phyloP scores from a whole-genome alignment of 257 asterid genomes.

The Thymus mandschuricus region DNA sequence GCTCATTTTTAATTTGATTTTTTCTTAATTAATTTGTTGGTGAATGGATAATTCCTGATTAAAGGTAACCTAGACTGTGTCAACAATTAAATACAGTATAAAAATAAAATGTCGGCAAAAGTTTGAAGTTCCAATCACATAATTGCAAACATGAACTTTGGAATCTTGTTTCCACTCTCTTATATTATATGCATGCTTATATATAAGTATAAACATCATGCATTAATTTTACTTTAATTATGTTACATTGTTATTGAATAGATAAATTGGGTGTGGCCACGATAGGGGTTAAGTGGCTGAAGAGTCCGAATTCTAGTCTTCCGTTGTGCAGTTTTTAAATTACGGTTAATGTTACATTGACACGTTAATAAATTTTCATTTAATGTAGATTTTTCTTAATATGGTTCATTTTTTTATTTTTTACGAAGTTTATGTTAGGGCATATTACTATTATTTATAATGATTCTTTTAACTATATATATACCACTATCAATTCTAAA shows the following conservation, averaged over 20 bases:
- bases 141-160: constrained; percentile 21
- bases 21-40: background rate
- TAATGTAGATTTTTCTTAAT: too few relatives aligned
- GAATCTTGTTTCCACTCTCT: constrained; percentile 20
- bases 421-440: too few relatives aligned
- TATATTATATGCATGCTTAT: background rate
- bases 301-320: too few relatives aligned
- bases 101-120: constrained; percentile 25
- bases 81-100: background rate
- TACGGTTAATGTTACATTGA: too few relatives aligned
- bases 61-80: constrained; percentile 8
- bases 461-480: too few relatives aligned
- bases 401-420: too few relatives aligned
- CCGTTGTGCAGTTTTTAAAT: too few relatives aligned
- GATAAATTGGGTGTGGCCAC: too few relatives aligned
- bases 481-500: too few relatives aligned
- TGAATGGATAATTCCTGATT: constrained; percentile 27
- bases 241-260: background rate
- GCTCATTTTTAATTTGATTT: background rate
- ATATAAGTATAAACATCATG: background rate
- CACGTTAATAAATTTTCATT: too few relatives aligned
- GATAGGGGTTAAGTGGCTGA: too few relatives aligned
- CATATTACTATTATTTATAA: too few relatives aligned
- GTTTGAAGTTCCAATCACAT: background rate
- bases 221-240: background rate